Conservation (phyloP, 306 rosid genomes). For the Quillaja saponaria region DNA sequence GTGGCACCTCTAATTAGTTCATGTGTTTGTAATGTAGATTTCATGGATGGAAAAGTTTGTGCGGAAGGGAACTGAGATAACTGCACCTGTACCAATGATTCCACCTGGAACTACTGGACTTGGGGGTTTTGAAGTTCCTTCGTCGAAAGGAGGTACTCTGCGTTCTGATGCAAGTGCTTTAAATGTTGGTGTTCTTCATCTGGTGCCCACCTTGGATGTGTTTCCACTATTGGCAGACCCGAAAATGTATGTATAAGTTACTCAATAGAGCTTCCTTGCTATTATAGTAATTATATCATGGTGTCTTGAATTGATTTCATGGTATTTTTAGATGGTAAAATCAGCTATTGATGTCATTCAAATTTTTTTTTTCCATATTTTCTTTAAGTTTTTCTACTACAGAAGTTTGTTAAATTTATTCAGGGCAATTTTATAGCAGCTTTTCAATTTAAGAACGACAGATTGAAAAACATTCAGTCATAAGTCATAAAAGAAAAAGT, state of each 20-base stretch:
- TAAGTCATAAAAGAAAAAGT: too few relatives aligned
- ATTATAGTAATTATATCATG: background rate
- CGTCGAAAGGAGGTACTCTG: slow-evolving; percentile 77
- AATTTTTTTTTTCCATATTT: background rate
- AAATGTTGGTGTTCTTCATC: slow-evolving; percentile 91
- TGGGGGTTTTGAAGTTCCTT: slow-evolving; percentile 98
- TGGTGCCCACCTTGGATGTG: slow-evolving; percentile 92
- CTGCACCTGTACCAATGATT: slow-evolving; percentile 95
- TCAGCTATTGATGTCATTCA: too few relatives aligned
- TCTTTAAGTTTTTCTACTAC: too few relatives aligned
- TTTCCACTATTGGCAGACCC: slow-evolving; percentile 85
- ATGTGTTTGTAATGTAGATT: slow-evolving; percentile 55
- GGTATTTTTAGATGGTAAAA: background rate
- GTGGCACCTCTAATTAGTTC: background rate
- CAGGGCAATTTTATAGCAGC: too few relatives aligned
- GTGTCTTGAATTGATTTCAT: background rate
- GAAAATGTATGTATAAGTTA: slow-evolving; percentile 58
- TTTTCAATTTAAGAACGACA: too few relatives aligned
- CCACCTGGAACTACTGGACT: slow-evolving; percentile 96
- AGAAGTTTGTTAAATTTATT: too few relatives aligned
- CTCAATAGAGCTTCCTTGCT: slow-evolving; percentile 12
- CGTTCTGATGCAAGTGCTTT: slow-evolving; percentile 97
- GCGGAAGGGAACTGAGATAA: slow-evolving; percentile 89
- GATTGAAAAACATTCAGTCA: too few relatives aligned
- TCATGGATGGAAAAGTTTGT: slow-evolving; percentile 99